Percentiles rank a stretch among this genome's conserved stretches.
Conservation (phyloP, 2,329 filamentous ascomycete genomes). For the Fusarium nygamai region DNA sequence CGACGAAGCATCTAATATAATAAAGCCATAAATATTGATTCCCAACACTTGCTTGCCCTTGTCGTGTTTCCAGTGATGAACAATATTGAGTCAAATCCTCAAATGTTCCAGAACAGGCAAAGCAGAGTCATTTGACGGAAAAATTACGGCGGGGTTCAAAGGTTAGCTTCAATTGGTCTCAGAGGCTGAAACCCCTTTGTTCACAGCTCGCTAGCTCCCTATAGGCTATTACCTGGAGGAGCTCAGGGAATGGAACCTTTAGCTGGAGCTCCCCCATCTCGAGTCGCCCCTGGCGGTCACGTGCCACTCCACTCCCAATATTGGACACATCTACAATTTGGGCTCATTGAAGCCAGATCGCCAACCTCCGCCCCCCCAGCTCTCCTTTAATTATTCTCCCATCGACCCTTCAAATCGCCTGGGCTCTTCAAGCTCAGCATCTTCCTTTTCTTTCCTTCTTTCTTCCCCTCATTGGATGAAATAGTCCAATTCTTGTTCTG, state of each 20-base stretch:
- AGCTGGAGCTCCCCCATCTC: background rate
- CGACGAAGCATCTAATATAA: conserved; percentile 42
- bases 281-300: conserved; percentile 43
- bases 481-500: conserved; percentile 52
- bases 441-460: conserved; percentile 48
- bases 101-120: conserved; percentile 29
- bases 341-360: conserved; percentile 57
- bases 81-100: conserved; percentile 11
- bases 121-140: conserved; percentile 26
- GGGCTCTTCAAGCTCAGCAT: conserved; percentile 53
- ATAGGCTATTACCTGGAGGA: conserved; percentile 16
- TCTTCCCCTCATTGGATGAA: conserved; percentile 52
- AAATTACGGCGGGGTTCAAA: conserved; percentile 28
- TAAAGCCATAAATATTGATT: background rate
- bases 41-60: background rate
- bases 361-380: conserved; percentile 49
- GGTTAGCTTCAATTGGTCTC: conserved; percentile 18
- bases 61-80: background rate
- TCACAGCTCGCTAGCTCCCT: background rate
- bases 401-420: conserved; percentile 46
- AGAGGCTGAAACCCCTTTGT: conserved; percentile 34
- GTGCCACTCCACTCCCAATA: conserved; percentile 50
- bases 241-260: conserved; percentile 25
- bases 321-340: conserved; percentile 58
- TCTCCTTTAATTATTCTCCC: conserved; percentile 50